A percentile compares a stretch with the other conserved stretches of the same genome.
Conservation (phyloP, 148 eudicot species). For the Diospyros lotus region DNA sequence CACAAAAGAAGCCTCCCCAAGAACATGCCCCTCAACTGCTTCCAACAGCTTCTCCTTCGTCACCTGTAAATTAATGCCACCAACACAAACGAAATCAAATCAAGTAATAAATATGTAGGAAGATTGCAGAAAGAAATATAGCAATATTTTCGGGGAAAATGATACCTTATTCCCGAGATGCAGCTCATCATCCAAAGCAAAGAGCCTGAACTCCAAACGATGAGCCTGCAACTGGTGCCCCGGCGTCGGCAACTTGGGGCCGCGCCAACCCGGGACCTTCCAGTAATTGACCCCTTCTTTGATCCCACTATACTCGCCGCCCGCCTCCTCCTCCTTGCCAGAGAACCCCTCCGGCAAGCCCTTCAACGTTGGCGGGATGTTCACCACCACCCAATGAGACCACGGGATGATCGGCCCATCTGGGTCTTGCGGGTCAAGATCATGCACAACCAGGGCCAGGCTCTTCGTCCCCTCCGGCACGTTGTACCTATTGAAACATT, state of each 20-base stretch:
- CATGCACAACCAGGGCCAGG: conserved; percentile 66
- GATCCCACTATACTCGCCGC: conserved; percentile 40
- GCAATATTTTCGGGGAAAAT: not conserved
- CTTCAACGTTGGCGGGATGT: conserved; percentile 59
- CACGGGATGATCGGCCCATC: conserved; percentile 55
- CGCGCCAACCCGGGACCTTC: conserved; percentile 68
- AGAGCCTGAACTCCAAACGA: conserved; percentile 67
- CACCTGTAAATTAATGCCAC: conserved; percentile 32
- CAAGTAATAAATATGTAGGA: not conserved
- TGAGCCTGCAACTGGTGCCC: conserved; percentile 62
- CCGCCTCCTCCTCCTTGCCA: conserved; percentile 45
- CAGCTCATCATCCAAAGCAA: conserved; percentile 63
- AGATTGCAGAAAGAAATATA: not conserved
- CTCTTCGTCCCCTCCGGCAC: conserved; percentile 49
- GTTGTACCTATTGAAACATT: conserved; percentile 28
- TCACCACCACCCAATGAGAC: conserved; percentile 63
- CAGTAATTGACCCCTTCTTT: conserved; percentile 61
- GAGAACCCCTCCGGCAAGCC: conserved; percentile 77
- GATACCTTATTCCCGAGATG: conserved; percentile 61
- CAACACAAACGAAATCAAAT: not conserved
- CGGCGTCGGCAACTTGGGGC: conserved; percentile 39
- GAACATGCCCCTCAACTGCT: conserved; percentile 49
- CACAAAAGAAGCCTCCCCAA: conserved; percentile 54
- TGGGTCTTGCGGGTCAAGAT: conserved; percentile 63
- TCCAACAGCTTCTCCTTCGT: conserved; percentile 67